Conservation (phyloP, 495 filamentous ascomycete species). For the Penicillium simplicissimum region DNA sequence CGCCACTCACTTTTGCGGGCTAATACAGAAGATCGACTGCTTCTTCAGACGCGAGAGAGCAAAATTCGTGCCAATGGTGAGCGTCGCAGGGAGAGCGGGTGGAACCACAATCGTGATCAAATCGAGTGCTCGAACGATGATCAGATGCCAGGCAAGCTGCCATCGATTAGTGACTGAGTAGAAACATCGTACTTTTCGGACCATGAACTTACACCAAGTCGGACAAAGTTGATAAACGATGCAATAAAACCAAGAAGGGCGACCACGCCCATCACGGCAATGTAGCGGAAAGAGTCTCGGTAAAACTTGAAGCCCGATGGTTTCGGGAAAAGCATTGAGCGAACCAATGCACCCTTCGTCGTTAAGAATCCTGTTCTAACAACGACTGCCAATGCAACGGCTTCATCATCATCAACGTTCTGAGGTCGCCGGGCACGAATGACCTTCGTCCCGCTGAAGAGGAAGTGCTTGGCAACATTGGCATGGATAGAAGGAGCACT, state of each 20-base stretch:
- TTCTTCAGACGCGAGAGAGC: slow-evolving; percentile 82
- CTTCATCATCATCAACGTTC: slow-evolving; percentile 81
- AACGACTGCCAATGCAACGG: slow-evolving; percentile 87
- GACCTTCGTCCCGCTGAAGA: slow-evolving; percentile 95
- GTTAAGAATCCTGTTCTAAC: slow-evolving; percentile 95
- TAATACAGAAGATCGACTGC: slow-evolving; percentile 95
- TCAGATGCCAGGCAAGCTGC: slow-evolving; percentile 79
- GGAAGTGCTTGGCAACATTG: slow-evolving; percentile 79
- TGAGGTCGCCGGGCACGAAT: slow-evolving; percentile 87
- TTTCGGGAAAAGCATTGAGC: slow-evolving; percentile 98
- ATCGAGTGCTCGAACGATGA: slow-evolving; percentile 89
- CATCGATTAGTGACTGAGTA: slow-evolving; percentile 22
- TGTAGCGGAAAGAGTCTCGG: slow-evolving; percentile 95
- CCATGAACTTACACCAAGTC: slow-evolving; percentile 58
- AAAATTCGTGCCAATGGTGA: slow-evolving; percentile 96
- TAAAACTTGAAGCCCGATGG: slow-evolving; percentile 99
- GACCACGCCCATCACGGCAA: slow-evolving; percentile 93
- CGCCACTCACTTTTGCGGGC: slow-evolving; percentile 68
- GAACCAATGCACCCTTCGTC: slow-evolving; percentile 92
- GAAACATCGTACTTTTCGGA: neutral
- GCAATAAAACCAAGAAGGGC: slow-evolving; percentile 84
- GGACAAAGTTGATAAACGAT: slow-evolving; percentile 90
- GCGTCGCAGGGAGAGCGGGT: slow-evolving; percentile 92
- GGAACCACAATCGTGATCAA: slow-evolving; percentile 98
- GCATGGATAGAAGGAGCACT: slow-evolving; percentile 75